Evolutionary conservation across 371 early-diverging fungal genomes (phyloP).

Genomic region (Chytridium lagenaria): DNA sequence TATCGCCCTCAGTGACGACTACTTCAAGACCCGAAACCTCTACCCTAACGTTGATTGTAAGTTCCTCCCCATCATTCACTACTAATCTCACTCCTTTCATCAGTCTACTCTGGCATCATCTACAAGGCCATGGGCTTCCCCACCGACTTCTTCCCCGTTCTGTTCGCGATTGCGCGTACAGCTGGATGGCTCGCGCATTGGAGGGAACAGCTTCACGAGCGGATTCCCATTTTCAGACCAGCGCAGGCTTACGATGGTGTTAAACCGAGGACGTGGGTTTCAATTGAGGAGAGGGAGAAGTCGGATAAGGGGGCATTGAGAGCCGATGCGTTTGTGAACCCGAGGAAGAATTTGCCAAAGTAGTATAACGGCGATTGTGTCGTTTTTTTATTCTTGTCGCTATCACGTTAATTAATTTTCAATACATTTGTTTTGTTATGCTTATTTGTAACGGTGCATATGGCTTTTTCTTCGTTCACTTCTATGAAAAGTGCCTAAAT

Average conservation of each 20-base stretch:
- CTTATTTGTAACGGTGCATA: no score
- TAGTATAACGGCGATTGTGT: no score
- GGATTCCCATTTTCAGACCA: constrained; percentile 60
- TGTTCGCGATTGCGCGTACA: constrained; percentile 59
- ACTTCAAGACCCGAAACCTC: constrained; percentile 68
- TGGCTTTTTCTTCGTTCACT: no score
- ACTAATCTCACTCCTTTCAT: no score
- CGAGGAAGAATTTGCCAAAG: constrained; percentile 9
- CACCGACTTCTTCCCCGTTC: constrained; percentile 72
- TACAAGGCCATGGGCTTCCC: constrained; percentile 74
- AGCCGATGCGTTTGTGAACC: constrained; percentile 13
- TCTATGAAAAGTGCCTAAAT: no score
- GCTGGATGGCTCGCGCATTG: constrained; percentile 62
- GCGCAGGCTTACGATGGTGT: constrained; percentile 57
- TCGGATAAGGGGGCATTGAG: neutral
- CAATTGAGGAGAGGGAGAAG: constrained; percentile 32
- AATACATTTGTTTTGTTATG: no score
- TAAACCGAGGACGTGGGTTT: constrained; percentile 32
- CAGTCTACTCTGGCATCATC: constrained; percentile 51
- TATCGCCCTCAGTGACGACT: constrained; percentile 64
- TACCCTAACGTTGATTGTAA: constrained; percentile 73
- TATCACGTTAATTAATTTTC: no score
- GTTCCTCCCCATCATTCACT: constrained; percentile 41
- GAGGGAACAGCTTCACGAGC: constrained; percentile 51
- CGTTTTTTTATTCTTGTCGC: no score